Base-by-base conservation (phyloP, 2,329 filamentous ascomycete genomes). In the Arthrinium phaeospermum region DNA sequence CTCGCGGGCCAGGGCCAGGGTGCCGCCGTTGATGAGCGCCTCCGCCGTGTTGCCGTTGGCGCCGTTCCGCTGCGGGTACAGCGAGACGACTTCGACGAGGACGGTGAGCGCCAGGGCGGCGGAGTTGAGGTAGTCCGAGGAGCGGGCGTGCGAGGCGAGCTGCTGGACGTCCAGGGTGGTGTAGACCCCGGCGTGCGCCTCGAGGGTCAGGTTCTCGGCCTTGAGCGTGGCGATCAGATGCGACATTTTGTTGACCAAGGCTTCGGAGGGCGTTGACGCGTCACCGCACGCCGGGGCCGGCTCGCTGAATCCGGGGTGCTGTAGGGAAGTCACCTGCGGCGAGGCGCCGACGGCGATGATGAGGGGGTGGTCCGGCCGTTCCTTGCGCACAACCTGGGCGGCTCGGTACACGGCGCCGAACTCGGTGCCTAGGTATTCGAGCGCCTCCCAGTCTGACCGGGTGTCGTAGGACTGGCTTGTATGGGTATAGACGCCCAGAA, bases 131-230 rank as follows among this genome's bases (percentile, higher is more conserved):
- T 77, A 81, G 30, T 78, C 78, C 16, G 78, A 75, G 73, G 85
- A 76, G 69, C 83, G 79, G 4, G 92, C 91, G 76, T 92, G 89
- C 0, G 93, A 94, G 0, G 93, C 91, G 1, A 96, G 85, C 80
- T 96, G 94, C 80, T 96, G 94, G 76, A 95, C 85, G 80, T 96
- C 94, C 12, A 96, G 87, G 3, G 91, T 85, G 0, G 93, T 90
- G 79, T 95, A 96, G 2, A 94, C 92, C 44, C 93, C 93, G 0
- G 93, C 93, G 79, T 95, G 93, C 1, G 94, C 84, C 79, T 95
- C 93, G 37, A 94, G 85, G 4, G 78, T 81, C 69, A 87, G 84
- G 47, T 82, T 83, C 5, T 80, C 77, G 71, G 75, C 78, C 70
- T 77, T 83, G 73, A 85, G 80, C 13, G 78, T 76, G 14, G 76